Base-by-base conservation (phyloP, 352 stramenopile species). In the Globisporangium radiosum region DNA sequence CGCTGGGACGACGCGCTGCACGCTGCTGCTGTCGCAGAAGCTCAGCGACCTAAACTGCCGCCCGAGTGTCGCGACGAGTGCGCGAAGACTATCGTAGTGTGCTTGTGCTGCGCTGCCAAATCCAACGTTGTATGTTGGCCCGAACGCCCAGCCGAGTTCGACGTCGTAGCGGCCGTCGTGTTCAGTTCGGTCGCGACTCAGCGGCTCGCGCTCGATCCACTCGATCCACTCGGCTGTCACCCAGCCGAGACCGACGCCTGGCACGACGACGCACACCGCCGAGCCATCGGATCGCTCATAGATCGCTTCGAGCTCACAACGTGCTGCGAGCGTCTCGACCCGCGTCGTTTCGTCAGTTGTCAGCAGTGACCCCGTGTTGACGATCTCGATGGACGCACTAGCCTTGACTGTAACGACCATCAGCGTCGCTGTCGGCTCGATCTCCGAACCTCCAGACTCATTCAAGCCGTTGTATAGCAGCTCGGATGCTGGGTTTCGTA, bases 251-350 rank as follows among this genome's bases (percentile, higher is more conserved):
- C 43, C 43, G 14, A 47, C 43, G 43, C 43, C 43, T 6, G 43
- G 43, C 11, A 47, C 43, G 43, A 47, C 43, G 8, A 47, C 43
- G 14, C 43, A 47, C 43, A 47, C 43, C 7, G 43, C 7, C 14
- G 17, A 19, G 17, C 43, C 43, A 11, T 47, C 43, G 4, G 43
- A n/a, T 11, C 4, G 7, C 14, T 64, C 52, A 42, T 56, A 58
- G 14, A 68, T 55, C 11, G 57, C 57, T 40, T 68, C 52, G 39
- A 68, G 44, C 25, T 64, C 53, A 25, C 52, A 60, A 3, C 19
- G 19, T 2, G 47, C 17, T 8, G 45, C 0, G 0, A 68, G 13
- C 47, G 47, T 53, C n/a, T 65, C 54, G 11, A 40, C 51, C 42
- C 47, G 15, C 8, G 9, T n/a, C 11, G 43, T 7, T 5, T 11